phyloP scores from a whole-genome alignment of 768 basidiomycete species.

The Mrakia gelida region DNA sequence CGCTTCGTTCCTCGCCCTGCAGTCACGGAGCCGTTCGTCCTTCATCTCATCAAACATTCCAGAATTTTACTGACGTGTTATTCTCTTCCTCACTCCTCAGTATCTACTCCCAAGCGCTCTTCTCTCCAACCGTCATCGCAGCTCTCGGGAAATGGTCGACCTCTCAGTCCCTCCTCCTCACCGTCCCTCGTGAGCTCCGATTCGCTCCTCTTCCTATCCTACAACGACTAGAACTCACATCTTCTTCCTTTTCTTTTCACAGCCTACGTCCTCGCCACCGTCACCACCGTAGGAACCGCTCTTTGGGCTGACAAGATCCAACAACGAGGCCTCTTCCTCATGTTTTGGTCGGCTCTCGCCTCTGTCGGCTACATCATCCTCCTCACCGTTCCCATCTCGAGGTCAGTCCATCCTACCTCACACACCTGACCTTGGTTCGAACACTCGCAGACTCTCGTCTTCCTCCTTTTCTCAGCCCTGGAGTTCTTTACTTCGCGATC shows the following conservation, averaged over 20 bases:
- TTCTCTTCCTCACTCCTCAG: no score
- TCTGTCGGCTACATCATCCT: constrained; percentile 43
- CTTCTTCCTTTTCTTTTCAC: constrained; percentile 10
- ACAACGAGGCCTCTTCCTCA: constrained; percentile 45
- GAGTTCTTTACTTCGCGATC: constrained; percentile 43
- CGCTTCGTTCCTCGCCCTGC: no score
- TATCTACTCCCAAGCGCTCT: neutral
- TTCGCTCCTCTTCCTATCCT: no score
- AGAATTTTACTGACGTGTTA: no score
- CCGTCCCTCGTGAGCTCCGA: constrained; percentile 25
- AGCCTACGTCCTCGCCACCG: constrained; percentile 48
- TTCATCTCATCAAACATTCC: constrained; percentile 40
- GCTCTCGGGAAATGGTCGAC: constrained; percentile 52
- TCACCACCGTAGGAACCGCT: constrained; percentile 47
- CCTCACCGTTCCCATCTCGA: constrained; percentile 36
- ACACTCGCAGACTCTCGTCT: neutral
- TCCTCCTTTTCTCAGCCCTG: constrained; percentile 30
- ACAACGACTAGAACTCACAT: neutral
- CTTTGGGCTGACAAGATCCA: constrained; percentile 42
- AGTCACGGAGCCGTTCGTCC: constrained; percentile 53
- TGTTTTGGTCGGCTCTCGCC: constrained; percentile 37
- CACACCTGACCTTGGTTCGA: no score
- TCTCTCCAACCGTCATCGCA: constrained; percentile 64
- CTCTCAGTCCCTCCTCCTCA: constrained; percentile 42
- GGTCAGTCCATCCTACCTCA: no score